These are phyloP conservation scores for Ophiostoma piceae DNA, from an alignment of 2,329 filamentous ascomycete species.

Conservation along the genomic window DNA sequence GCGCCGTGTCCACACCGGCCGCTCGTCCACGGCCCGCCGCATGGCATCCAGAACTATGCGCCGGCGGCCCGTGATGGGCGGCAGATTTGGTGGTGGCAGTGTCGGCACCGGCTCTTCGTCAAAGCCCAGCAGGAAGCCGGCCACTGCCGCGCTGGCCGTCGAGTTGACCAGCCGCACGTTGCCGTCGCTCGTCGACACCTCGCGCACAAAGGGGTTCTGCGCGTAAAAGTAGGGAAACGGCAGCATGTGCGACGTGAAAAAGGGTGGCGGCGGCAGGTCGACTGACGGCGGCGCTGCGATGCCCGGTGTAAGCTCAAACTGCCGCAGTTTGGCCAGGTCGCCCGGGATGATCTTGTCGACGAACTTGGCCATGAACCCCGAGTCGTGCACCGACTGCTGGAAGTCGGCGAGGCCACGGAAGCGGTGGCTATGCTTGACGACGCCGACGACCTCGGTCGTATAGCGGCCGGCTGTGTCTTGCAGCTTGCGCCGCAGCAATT, in stretches of 20 bases:
- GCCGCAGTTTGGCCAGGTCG: conserved; percentile 51
- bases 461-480: conserved; percentile 66
- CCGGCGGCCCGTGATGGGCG: conserved; percentile 35
- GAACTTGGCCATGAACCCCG: conserved; percentile 66
- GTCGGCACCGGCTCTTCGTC: conserved; percentile 56
- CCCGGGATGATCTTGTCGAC: conserved; percentile 65
- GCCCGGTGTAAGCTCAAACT: conserved; percentile 62
- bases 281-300: conserved; percentile 55
- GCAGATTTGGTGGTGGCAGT: conserved; percentile 54
- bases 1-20: conserved; percentile 83
- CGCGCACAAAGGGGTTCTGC: conserved; percentile 73
- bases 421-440: conserved; percentile 74
- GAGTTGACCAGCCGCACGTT: conserved; percentile 51
- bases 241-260: conserved; percentile 67
- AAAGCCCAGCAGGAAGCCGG: conserved; percentile 55
- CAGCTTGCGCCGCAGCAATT: conserved; percentile 56
- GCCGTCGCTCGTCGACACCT: conserved; percentile 53
- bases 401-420: conserved; percentile 85
- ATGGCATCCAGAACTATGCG: conserved; percentile 58
- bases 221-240: conserved; percentile 78
- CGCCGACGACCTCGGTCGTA: conserved; percentile 62
- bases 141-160: conserved; percentile 52
- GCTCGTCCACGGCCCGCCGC: conserved; percentile 59
- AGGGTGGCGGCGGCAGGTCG: conserved; percentile 72
- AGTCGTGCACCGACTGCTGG: conserved; percentile 66